Conservation (phyloP, 2,329 filamentous ascomycete genomes). For the Cercospora sojina region DNA sequence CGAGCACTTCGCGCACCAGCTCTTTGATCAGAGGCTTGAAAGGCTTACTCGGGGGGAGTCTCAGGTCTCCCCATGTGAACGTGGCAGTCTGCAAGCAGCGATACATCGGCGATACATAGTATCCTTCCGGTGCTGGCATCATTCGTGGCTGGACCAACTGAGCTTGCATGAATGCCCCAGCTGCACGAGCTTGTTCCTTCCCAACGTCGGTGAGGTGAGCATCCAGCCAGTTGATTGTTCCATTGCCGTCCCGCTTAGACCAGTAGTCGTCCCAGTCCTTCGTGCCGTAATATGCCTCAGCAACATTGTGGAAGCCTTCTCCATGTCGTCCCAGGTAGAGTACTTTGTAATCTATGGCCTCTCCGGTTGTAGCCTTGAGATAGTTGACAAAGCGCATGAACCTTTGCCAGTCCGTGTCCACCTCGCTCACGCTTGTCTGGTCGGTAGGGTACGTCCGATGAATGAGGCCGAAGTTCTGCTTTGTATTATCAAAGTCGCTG, state of each 20-base stretch:
- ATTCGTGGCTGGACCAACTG: slow-evolving; percentile 50
- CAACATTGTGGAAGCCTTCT: slow-evolving; percentile 62
- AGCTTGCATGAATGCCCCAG: slow-evolving; percentile 59
- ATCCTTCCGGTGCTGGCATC: slow-evolving; percentile 60
- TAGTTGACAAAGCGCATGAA: slow-evolving; percentile 58
- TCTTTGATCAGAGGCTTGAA: slow-evolving; percentile 64
- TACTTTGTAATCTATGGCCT: slow-evolving; percentile 61
- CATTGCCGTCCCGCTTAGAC: slow-evolving; percentile 63
- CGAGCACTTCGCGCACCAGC: slow-evolving; percentile 64
- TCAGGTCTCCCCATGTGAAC: slow-evolving; percentile 58
- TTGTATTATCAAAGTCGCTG: slow-evolving; percentile 49
- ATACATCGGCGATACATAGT: slow-evolving; percentile 64
- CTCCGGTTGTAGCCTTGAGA: slow-evolving; percentile 48
- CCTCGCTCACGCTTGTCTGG: slow-evolving; percentile 29
- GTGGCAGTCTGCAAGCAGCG: slow-evolving; percentile 64
- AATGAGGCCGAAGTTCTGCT: slow-evolving; percentile 50
- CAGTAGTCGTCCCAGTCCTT: slow-evolving; percentile 69
- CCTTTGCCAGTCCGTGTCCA: slow-evolving; percentile 61
- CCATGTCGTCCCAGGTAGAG: slow-evolving; percentile 69
- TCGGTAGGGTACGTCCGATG: slow-evolving; percentile 42
- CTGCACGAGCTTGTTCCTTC: slow-evolving; percentile 56
- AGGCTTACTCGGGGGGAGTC: slow-evolving; percentile 50
- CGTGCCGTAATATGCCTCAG: slow-evolving; percentile 66
- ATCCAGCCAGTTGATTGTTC: slow-evolving; percentile 62
- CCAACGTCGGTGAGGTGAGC: slow-evolving; percentile 61